phyloP scores from a whole-genome alignment of 306 rosid species.

The Hylodesmum podocarpum region DNA sequence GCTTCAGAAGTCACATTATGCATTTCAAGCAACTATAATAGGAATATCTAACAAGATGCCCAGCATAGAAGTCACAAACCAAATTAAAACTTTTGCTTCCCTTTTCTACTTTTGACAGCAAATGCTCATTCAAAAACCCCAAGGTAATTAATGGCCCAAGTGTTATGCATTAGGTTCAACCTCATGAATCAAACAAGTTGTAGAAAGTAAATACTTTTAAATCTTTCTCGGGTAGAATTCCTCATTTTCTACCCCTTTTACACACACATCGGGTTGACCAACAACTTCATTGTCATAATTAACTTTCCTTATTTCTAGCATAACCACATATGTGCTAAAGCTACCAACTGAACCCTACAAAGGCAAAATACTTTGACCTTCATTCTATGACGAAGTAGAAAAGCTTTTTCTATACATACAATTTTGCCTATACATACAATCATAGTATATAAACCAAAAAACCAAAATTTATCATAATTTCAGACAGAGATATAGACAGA shows the following conservation, averaged over 20 bases:
- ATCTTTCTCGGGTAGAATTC: not conserved
- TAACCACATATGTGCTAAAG: not conserved
- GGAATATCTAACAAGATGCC: constrained; percentile 12
- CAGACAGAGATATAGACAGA: not conserved
- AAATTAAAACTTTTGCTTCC: not conserved
- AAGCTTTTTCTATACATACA: not conserved
- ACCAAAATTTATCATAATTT: not conserved
- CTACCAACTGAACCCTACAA: not conserved
- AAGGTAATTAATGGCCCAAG: not conserved
- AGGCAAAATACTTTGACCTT: constrained; percentile 10
- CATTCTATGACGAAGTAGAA: not conserved
- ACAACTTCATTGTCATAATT: not conserved
- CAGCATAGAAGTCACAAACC: not conserved
- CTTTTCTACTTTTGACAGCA: not conserved
- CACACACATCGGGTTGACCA: not conserved
- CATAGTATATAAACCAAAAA: not conserved
- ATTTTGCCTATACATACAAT: not conserved
- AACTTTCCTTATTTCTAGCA: not conserved
- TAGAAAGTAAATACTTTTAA: not conserved
- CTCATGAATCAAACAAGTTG: not conserved
- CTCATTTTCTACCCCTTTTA: not conserved
- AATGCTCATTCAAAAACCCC: not conserved
- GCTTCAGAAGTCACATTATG: constrained; percentile 13
- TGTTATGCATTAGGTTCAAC: not conserved
- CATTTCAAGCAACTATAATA: constrained; percentile 15